A percentile compares a stretch with the other conserved stretches of the same genome.
Conservation (phyloP, 1,284 basidiomycete genomes). For the Apiotrichum laibachii region DNA sequence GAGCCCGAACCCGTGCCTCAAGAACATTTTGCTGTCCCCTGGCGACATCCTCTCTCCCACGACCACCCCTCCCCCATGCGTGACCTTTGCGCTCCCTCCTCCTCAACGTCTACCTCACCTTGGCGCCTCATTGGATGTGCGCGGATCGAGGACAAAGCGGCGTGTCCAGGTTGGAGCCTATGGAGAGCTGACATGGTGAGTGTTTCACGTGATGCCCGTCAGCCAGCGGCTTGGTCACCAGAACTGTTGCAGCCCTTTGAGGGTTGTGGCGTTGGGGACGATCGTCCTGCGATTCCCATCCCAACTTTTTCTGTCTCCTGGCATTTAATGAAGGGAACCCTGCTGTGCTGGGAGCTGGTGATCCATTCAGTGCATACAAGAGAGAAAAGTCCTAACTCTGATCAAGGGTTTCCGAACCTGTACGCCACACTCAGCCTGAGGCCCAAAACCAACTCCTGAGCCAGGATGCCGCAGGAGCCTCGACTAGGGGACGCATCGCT, state of each 20-base stretch:
- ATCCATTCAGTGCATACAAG: neutral
- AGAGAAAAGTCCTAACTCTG: neutral
- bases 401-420: neutral
- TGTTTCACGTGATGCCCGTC: neutral
- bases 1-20: neutral
- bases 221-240: no score
- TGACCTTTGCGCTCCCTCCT: neutral
- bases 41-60: neutral
- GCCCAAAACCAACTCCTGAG: neutral
- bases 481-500: neutral
- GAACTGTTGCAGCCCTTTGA: no score
- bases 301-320: neutral
- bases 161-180: constrained; percentile 2
- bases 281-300: neutral
- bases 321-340: no score
- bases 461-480: neutral
- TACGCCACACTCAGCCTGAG: constrained; percentile 3
- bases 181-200: constrained; percentile 6
- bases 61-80: neutral
- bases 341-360: no score
- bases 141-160: neutral
- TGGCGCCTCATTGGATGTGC: neutral
- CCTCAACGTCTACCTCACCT: neutral
- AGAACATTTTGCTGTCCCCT: neutral
- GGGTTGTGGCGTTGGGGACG: neutral